phyloP scores from a whole-genome alignment of 371 early-diverging fungal genomes.

The Syncephalastrum contaminatum region DNA sequence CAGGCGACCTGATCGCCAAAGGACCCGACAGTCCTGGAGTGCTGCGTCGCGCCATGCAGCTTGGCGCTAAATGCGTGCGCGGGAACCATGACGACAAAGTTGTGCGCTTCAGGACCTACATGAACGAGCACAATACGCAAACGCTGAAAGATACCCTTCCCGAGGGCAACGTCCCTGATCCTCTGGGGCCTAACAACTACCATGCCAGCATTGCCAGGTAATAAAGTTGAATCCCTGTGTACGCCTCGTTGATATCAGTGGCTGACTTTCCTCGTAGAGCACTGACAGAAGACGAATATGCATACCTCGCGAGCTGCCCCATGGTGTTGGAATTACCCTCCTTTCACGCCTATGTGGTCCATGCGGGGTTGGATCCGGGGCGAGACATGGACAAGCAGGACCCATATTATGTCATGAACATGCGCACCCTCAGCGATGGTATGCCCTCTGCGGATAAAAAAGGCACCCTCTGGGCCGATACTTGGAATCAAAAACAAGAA shows the following conservation, averaged over 20 bases:
- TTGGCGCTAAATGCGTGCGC: constrained; percentile 62
- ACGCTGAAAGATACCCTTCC: constrained; percentile 18
- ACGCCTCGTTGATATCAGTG: too few relatives aligned
- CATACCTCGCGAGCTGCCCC: constrained; percentile 62
- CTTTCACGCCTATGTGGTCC: constrained; percentile 58
- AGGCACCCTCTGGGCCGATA: constrained; percentile 35
- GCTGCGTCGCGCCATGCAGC: constrained; percentile 48
- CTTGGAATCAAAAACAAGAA: constrained; percentile 39
- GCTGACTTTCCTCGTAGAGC: constrained; percentile 13
- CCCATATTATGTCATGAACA: constrained; percentile 60
- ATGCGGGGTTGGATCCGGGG: constrained; percentile 66
- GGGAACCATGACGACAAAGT: constrained; percentile 82
- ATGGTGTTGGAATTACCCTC: constrained; percentile 56
- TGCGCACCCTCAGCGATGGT: constrained; percentile 55
- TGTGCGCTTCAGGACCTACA: constrained; percentile 56
- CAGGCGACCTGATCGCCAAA: constrained; percentile 70
- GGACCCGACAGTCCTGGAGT: constrained; percentile 69
- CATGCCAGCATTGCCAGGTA: constrained; percentile 43
- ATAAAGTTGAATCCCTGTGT: background rate
- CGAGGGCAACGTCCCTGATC: constrained; percentile 41
- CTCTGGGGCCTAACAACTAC: constrained; percentile 35
- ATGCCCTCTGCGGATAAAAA: constrained; percentile 14
- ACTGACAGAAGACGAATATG: constrained; percentile 50
- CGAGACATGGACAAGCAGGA: constrained; percentile 25
- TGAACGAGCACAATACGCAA: constrained; percentile 15